Base-by-base conservation (phyloP, 441 rosid genomes). In the Euphorbia schlechtendalii region DNA sequence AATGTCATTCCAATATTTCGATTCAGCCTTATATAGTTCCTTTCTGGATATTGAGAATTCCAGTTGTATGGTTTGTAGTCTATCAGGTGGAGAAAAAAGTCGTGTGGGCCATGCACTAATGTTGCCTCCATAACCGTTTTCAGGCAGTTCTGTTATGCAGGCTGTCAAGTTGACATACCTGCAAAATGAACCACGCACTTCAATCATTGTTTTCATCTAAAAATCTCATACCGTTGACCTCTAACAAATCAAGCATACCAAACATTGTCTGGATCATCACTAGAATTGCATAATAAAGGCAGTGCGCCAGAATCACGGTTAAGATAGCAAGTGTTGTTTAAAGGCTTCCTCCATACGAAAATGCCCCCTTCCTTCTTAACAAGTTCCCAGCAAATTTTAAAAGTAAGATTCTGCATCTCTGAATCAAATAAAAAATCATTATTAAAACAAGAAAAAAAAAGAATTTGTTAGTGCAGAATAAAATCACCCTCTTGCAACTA, bases 321-420 rank as follows among this genome's bases (percentile, higher is more conserved):
- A 61, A 85, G 77, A 72, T 90, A 92, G 79, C 95, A 88, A 69
- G 81, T 83, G 76, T 92, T 92, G 74, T 90, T 83, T 41, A 71
- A 63, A 63, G 98, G 91, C 78, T 92, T 90, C 83, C 77, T 76
- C 98, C 98, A 90, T 63, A 92, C 75, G 60, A 96, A 94, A 78
- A 90, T 77, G 66, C 85, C 84, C 61, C 97, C 96, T 75, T 85
- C 95, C 81, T 82, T 92, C 83, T 86, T 90, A 30, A 90, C 85
- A 62, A 88, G 86, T 73, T 77, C 77, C 98, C 98, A 92, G 76
- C 98, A 90, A 51, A 92, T 85, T 51, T 82, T 78, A 66, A 74
- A 78, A 32, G 95, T 88, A 68, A 90, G 86, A 71, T 88, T 79
- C 56, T 84, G 74, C 96, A 90, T 90, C 83, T 83, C 98, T 90